Base-by-base conservation (phyloP, 306 rosid species). In the Castanea sativa region DNA sequence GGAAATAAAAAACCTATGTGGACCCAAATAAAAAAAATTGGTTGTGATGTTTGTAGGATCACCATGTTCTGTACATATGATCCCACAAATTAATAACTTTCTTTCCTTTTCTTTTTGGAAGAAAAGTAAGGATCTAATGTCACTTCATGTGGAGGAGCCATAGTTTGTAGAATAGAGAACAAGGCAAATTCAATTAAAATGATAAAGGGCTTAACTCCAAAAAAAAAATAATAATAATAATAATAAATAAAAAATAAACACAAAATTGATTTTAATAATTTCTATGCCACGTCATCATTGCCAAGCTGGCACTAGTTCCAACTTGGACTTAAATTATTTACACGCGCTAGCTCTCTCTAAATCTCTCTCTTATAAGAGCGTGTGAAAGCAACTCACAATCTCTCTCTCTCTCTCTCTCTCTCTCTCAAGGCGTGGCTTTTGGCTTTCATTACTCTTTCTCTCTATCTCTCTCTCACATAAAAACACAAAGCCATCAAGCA, bases 121-220 rank as follows among this genome's bases (percentile, higher is more conserved):
- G 51, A 75, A 90, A 89, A 87, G 92, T 61, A 86, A 92, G 87
- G 92, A 90, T 90, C 95, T 87, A 90, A 84, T 82, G 90, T 90
- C 93, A 89, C 84, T 87, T 89, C 97, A 88, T 84, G 69, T 64
- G 76, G 64, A 71, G 75, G 55, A 78, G 80, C 78, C 71, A 82
- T 51, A 78, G 41, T 63, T 79, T 78, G 71, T 63, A 63, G 45
- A 41, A 41, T 41, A 8, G 45, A 41, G 45, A 41, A 41, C 45
- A 41, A 41, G 67, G 75, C 2, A 69, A 80, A 63, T 18, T 68
- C 18, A 12, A 19, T 18, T 68, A 33, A 67, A 67, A 29, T 67
- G 10, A 67, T 67, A 20, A 41, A 5, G 79, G 68, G 56, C 53
- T 13, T 49, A 49, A 3, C 53, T 1, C 5, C 21, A 23, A 63